A percentile compares a stretch with the other conserved stretches of the same genome.
phyloP scores from a whole-genome alignment of 2,329 filamentous ascomycete genomes.

The Fusarium sp. region DNA sequence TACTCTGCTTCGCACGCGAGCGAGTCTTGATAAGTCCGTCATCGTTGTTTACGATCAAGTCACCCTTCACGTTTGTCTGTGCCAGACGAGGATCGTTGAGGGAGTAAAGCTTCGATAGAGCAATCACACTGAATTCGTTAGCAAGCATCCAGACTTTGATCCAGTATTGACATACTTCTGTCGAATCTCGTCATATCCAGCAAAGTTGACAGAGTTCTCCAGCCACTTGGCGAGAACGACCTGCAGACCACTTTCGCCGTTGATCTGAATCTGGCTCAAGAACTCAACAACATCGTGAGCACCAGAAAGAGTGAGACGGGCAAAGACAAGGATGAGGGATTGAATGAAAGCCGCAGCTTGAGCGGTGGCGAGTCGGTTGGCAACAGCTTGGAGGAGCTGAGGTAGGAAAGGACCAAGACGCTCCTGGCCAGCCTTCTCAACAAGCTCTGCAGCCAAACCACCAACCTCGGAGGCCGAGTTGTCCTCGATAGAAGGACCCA shows the following conservation, averaged over 20 bases:
- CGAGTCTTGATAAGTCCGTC: constrained; percentile 90
- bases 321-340: constrained; percentile 95
- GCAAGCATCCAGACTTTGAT: constrained; percentile 18
- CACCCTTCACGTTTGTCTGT: constrained; percentile 89
- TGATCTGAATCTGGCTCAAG: constrained; percentile 85
- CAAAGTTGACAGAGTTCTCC: constrained; percentile 96
- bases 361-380: constrained; percentile 85
- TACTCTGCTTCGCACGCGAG: constrained; percentile 88
- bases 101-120: constrained; percentile 90
- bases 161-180: constrained; percentile 79
- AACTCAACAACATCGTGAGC: constrained; percentile 94
- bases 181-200: constrained; percentile 97
- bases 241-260: constrained; percentile 84
- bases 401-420: constrained; percentile 90
- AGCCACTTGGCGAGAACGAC: constrained; percentile 96
- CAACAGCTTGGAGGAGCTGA: constrained; percentile 90
- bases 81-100: constrained; percentile 85
- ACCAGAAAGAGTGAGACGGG: constrained; percentile 86
- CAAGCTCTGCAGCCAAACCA: constrained; percentile 91
- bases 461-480: constrained; percentile 97
- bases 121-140: constrained; percentile 79
- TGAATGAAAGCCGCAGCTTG: constrained; percentile 93
- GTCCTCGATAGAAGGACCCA: constrained; percentile 88
- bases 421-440: constrained; percentile 94
- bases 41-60: constrained; percentile 85